Evolutionary conservation across 208 protist species (phyloP), one percentile per base, ranked within the genome.

Genomic region (Acanthamoeba castellanii): DNA sequence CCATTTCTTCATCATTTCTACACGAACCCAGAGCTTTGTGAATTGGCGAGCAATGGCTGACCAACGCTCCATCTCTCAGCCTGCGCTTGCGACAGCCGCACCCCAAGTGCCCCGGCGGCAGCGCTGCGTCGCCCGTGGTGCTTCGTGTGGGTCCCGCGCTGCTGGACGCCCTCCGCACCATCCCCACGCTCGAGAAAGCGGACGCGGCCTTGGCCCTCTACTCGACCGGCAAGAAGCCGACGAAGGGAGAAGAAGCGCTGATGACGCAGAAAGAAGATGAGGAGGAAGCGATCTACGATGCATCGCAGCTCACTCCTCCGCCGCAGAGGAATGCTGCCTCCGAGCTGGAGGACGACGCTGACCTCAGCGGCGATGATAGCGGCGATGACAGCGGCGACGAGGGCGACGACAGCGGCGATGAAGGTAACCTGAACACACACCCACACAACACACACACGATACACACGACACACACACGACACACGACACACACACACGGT

Each of bases 391-490:
- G 64, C 8, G 74, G 74, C 32, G 42, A 82, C 42, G 74, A 82
- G 18, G 74, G 74, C n/a, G 74, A 82, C n/a, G 74, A 82, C 32
- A 82, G 74, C 42, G 74, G 64, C n/a, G 64, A 72, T 20, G 64
- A 72, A 72, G 64, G 30, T 34, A 57, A 16, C 52, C 11, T 7
- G 52, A 7, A 57, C 11, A 16, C 7, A 57, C 11, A 57, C 11
- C 11, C 7, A 16, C 11, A 57, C 52, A 16, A 57, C 52, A n/a
- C n/a, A n/a, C n/a, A n/a, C n/a, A n/a, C n/a, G n/a, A n/a, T n/a
- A n/a, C n/a, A n/a, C n/a, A n/a, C n/a, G 57, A 42, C 68, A n/a
- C 20, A 18, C 30, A 45, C 34, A 45, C 34, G 9, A 45, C 68
- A 76, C 11, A 11, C 3, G 3, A 34, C 30, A 70, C 4, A 14